These are phyloP conservation scores for Oropetium thomaeum DNA, from an alignment of 176 grass and related monocot species.

Conservation along the genomic window DNA sequence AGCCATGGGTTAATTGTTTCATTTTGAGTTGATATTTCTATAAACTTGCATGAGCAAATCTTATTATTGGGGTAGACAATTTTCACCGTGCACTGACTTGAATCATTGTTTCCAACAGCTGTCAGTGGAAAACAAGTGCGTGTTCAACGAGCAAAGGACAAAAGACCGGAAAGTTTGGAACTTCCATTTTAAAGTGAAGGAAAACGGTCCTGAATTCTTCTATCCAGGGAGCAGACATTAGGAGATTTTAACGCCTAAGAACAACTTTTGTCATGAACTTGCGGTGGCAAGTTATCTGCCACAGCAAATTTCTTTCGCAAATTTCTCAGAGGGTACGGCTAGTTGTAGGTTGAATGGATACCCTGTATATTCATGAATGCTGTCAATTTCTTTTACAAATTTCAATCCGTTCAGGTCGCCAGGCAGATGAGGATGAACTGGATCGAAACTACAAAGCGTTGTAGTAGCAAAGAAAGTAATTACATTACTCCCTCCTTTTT, in stretches of 20 bases:
- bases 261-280: not conserved
- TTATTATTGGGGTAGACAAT: not conserved
- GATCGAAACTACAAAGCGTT: not conserved
- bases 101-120: conserved; percentile 45
- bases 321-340: not conserved
- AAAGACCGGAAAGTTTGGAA: conserved; percentile 56
- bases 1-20: conserved; percentile 16
- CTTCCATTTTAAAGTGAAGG: conserved; percentile 88
- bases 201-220: conserved; percentile 70
- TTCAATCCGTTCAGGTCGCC: not conserved
- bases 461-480: not conserved
- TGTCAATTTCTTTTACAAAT: not conserved
- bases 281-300: not conserved
- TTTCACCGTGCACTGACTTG: not conserved
- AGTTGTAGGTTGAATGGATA: not conserved
- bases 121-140: conserved; percentile 62
- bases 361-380: not conserved
- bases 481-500: too few relatives aligned
- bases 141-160: conserved; percentile 19
- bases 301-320: too few relatives aligned
- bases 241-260: not conserved
- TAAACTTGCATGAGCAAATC: not conserved
- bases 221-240: conserved; percentile 73
- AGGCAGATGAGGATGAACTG: not conserved
- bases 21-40: not conserved